Evolutionary conservation across 2,329 filamentous ascomycete species (phyloP).

Genomic region (Pseudogymnoascus sp.): DNA sequence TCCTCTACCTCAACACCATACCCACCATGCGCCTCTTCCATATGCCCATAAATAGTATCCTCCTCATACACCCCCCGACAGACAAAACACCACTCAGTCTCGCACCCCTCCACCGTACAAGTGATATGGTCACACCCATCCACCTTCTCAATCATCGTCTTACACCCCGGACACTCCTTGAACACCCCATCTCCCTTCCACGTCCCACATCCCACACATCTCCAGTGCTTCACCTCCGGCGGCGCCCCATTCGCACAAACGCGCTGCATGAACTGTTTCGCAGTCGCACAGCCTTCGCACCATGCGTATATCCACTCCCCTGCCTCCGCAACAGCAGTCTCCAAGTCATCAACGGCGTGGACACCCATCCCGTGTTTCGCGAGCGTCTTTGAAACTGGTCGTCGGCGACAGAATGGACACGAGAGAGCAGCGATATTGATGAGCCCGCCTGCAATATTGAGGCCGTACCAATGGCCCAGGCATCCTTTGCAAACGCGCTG

Average conservation of each 20-base stretch:
- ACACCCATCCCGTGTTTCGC: neutral
- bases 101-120: conserved; percentile 28
- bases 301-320: neutral
- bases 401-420: neutral
- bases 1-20: neutral
- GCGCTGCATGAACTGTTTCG: neutral
- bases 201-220: neutral
- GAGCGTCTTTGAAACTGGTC: neutral
- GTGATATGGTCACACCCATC: conserved; percentile 28
- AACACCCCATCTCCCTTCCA: neutral
- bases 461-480: neutral
- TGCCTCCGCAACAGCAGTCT: neutral
- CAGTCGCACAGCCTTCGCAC: conserved; percentile 26
- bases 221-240: neutral
- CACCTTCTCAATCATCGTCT: neutral
- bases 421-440: neutral
- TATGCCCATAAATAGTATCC: conserved; percentile 33
- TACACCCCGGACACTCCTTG: neutral
- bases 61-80: conserved; percentile 28
- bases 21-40: conserved; percentile 30
- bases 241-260: neutral
- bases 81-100: conserved; percentile 35
- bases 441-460: neutral
- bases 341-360: neutral
- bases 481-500: neutral